phyloP scores from a whole-genome alignment of 306 rosid genomes.

The Cicer pinnatifidum region DNA sequence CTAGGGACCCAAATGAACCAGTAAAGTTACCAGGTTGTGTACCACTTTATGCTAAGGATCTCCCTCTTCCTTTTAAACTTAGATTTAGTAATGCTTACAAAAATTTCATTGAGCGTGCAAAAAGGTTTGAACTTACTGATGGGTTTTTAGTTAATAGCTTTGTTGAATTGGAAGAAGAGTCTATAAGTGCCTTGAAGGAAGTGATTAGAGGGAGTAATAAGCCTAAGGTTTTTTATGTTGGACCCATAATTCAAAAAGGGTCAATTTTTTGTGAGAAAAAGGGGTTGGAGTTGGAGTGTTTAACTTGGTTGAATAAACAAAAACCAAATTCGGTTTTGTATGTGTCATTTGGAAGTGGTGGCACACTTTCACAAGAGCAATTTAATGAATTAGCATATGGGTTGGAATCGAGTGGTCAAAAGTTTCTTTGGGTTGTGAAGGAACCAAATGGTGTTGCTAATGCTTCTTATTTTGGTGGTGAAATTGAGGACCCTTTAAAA shows the following conservation, averaged over 20 bases:
- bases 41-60: neutral
- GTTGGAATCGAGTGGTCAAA: constrained; percentile 41
- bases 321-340: constrained; percentile 44
- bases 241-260: constrained; percentile 48
- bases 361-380: constrained; percentile 36
- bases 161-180: constrained; percentile 31
- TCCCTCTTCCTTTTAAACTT: constrained; percentile 30
- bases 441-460: constrained; percentile 16
- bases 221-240: constrained; percentile 40
- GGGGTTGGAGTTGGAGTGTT: constrained; percentile 14
- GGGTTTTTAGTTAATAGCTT: constrained; percentile 45
- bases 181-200: constrained; percentile 9
- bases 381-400: constrained; percentile 47
- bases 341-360: constrained; percentile 44
- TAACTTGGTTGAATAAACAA: constrained; percentile 44
- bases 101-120: constrained; percentile 1
- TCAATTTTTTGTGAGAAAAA: constrained; percentile 9
- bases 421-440: constrained; percentile 47
- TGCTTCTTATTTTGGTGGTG: constrained; percentile 31
- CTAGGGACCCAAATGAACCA: constrained; percentile 29
- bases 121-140: constrained; percentile 24
- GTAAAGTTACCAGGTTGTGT: constrained; percentile 45
- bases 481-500: constrained; percentile 35
- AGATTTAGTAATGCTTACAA: constrained; percentile 20
- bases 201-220: neutral